Percentiles rank a stretch among this genome's conserved stretches.
These are phyloP conservation scores for Aphanomyces invadans DNA, from an alignment of 352 stramenopile genomes.

Conservation along the genomic window DNA sequence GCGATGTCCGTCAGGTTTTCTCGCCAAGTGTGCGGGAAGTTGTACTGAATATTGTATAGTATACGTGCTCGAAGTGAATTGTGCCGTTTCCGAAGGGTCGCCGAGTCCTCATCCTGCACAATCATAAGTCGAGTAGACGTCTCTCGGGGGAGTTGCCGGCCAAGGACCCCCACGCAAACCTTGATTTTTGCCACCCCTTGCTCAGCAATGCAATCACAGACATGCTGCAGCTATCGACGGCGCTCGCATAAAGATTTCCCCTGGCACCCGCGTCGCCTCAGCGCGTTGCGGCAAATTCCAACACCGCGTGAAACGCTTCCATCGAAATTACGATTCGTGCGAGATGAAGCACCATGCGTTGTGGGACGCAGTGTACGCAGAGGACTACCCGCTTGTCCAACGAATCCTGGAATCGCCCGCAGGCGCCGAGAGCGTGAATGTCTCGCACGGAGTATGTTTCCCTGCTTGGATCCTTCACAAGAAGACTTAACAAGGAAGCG, in stretches of 20 bases:
- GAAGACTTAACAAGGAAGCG: neutral
- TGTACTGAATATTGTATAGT: neutral
- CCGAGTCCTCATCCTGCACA: neutral
- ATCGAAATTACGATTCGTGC: neutral
- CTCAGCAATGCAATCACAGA: too few relatives aligned
- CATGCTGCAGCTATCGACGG: too few relatives aligned
- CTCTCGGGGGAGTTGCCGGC: too few relatives aligned
- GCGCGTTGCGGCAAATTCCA: too few relatives aligned
- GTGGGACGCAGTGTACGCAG: constrained; percentile 20
- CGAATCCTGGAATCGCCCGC: neutral
- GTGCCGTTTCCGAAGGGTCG: constrained; percentile 5
- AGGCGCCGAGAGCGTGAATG: neutral
- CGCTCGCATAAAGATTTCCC: too few relatives aligned
- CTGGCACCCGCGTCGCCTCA: too few relatives aligned
- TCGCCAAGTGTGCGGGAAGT: neutral
- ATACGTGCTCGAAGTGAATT: neutral
- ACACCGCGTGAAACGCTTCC: too few relatives aligned
- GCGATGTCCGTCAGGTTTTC: neutral
- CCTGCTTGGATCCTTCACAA: too few relatives aligned
- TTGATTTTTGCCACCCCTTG: too few relatives aligned
- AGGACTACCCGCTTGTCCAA: constrained; percentile 17
- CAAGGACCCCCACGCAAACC: too few relatives aligned
- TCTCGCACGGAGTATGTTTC: constrained; percentile 1
- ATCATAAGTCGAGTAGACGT: too few relatives aligned
- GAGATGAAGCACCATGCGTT: neutral